Base-by-base conservation (phyloP, 2,329 filamentous ascomycete genomes). In the Atkinsonella hypoxylon region DNA sequence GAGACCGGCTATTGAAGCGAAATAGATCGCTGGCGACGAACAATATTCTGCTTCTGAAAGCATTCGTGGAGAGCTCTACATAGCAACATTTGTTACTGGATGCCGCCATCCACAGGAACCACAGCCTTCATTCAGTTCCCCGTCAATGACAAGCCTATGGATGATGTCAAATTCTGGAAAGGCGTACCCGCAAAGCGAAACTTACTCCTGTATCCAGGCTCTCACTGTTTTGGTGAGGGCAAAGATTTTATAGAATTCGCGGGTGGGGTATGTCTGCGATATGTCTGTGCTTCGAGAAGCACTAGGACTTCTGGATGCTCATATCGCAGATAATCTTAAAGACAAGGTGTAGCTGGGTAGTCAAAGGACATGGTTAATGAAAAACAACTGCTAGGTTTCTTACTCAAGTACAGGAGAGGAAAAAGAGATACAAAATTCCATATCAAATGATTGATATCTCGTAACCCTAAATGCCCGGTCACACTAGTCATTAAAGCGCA, bases 81-180 rank as follows among this genome's bases (percentile, higher is more conserved):
- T 32, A 31, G 8, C 17, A 22, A 48, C 4, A 48, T 48, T 48
- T 48, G 46, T 20, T 15, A 41, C 17, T 48, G 46, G 46, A 34
- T 2, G 26, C 46, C 18, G 22, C 46, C 46, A 10, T 48, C 22
- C 17, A 38, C 46, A 32, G 46, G 46, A 10, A 48, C 38, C 2
- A 91, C 85, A 9, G 85, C 85, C 0, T 87, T 94, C 59, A 68
- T 94, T 51, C 80, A 77, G 58, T 88, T 94, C 56, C 72, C 71
- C 49, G 73, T 75, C 47, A 75, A 77, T 44, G 79, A 70, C 0
- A 71, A 75, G 61, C 74, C 80, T 1, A 75, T 94, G 0, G 80
- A 91, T 58, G 85, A 90, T 54, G 78, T 77, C n/a, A 72, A 72
- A 4, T 84, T 95, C 58, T 91, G 85, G 58, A 70, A 79, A 57